phyloP scores from a whole-genome alignment of 2,329 filamentous ascomycete genomes.

The Pseudodiploospora longispora region DNA sequence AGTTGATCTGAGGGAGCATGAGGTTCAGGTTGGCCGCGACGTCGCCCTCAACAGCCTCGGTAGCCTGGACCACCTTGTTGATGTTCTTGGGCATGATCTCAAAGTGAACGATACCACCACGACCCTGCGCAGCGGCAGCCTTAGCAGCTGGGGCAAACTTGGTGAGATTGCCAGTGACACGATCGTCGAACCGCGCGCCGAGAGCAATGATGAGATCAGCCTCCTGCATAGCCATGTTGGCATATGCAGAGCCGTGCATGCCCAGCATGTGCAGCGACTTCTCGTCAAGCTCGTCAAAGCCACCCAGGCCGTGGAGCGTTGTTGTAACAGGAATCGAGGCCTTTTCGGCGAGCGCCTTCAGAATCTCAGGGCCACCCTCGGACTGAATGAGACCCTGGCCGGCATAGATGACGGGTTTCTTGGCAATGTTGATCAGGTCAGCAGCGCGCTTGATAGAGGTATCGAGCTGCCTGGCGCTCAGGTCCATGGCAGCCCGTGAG shows the following conservation, averaged over 20 bases:
- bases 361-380: constrained; percentile 67
- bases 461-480: constrained; percentile 64
- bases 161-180: constrained; percentile 71
- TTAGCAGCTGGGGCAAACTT: constrained; percentile 89
- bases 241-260: constrained; percentile 95
- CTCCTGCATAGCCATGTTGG: constrained; percentile 97
- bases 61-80: constrained; percentile 97
- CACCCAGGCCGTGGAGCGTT: constrained; percentile 87
- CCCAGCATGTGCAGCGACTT: constrained; percentile 97
- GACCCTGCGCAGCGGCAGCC: constrained; percentile 71
- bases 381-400: constrained; percentile 81
- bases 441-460: constrained; percentile 70
- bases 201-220: constrained; percentile 93
- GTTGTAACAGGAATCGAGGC: constrained; percentile 89
- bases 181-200: constrained; percentile 91
- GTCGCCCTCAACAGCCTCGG: constrained; percentile 90
- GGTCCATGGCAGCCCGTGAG: constrained; percentile 67
- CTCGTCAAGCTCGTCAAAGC: constrained; percentile 84
- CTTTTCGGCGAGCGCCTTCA: constrained; percentile 86
- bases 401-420: constrained; percentile 93
- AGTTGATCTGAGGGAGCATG: constrained; percentile 64
- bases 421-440: constrained; percentile 73
- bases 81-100: constrained; percentile 99
- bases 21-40: constrained; percentile 69
- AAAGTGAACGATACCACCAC: constrained; percentile 94